These are phyloP conservation scores for Hansenula lynferdii DNA, from an alignment of 1,139 yeast species.

Conservation along the genomic window DNA sequence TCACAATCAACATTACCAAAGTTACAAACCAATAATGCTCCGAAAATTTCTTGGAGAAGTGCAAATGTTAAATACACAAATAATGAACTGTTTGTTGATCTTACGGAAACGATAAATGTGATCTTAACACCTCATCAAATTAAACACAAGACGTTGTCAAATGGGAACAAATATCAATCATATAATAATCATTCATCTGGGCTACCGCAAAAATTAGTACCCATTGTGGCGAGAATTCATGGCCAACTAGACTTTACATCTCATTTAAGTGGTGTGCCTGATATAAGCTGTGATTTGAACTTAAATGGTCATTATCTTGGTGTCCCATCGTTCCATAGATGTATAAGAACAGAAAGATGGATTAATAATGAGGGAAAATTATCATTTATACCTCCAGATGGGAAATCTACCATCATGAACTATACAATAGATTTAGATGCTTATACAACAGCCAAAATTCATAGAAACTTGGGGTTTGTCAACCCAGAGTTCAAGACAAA, in stretches of 20 bases:
- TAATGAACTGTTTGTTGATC: conserved; percentile 36
- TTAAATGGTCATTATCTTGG: conserved; percentile 40
- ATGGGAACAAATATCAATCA: conserved; percentile 24
- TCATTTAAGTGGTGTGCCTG: conserved; percentile 72
- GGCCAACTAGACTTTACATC: conserved; percentile 66
- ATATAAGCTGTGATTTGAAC: conserved; percentile 51
- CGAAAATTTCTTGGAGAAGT: conserved; percentile 25
- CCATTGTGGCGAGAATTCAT: conserved; percentile 32
- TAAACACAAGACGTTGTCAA: conserved; percentile 17
- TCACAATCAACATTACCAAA: neutral
- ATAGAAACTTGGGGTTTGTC: conserved; percentile 45
- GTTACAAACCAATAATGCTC: neutral
- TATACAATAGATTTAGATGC: conserved; percentile 53
- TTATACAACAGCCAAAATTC: conserved; percentile 20
- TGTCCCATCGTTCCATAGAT: conserved; percentile 40
- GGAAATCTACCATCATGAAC: conserved; percentile 56
- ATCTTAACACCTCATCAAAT: conserved; percentile 13
- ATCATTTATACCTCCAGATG: conserved; percentile 88
- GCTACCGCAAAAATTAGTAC: conserved; percentile 43
- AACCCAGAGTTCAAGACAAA: conserved; percentile 56
- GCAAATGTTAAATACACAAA: conserved; percentile 20
- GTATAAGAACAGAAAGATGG: conserved; percentile 43
- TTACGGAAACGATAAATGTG: conserved; percentile 42
- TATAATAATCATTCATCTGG: conserved; percentile 54
- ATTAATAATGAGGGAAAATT: conserved; percentile 35